phyloP scores from a whole-genome alignment of 352 stramenopile genomes.

The Phytophthora colocasiae region DNA sequence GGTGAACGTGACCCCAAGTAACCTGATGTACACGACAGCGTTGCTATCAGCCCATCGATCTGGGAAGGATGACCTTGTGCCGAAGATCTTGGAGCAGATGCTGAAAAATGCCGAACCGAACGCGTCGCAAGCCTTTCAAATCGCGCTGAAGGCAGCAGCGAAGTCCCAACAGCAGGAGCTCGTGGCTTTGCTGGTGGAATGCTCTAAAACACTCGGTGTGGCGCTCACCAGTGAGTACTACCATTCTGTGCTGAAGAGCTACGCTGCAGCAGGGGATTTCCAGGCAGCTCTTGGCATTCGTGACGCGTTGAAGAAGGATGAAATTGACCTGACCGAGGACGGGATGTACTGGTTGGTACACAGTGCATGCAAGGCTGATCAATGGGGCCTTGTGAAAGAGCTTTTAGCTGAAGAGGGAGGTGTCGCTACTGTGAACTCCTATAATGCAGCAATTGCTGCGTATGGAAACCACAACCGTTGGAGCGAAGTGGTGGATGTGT shows the following conservation, averaged over 20 bases:
- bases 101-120: conserved; percentile 15
- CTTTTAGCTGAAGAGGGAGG: conserved; percentile 49
- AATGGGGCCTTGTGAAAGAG: conserved; percentile 57
- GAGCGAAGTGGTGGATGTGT: conserved; percentile 57
- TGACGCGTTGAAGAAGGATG: conserved; percentile 52
- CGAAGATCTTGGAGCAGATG: conserved; percentile 17
- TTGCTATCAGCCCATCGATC: conserved; percentile 17
- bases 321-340: conserved; percentile 64
- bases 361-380: conserved; percentile 60
- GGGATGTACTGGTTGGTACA: conserved; percentile 72
- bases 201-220: conserved; percentile 60
- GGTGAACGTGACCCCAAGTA: conserved; percentile 62
- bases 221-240: conserved; percentile 71
- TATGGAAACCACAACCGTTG: conserved; percentile 72
- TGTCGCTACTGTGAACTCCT: conserved; percentile 55
- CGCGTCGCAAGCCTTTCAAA: conserved; percentile 6
- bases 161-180: conserved; percentile 73
- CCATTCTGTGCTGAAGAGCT: conserved; percentile 80
- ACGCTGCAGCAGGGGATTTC: conserved; percentile 58
- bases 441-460: conserved; percentile 69
- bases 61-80: conserved; percentile 5
- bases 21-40: conserved; percentile 65
- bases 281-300: conserved; percentile 62
- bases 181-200: conserved; percentile 76
- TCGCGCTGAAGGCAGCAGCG: conserved; percentile 63